Evolutionary conservation across 2,329 filamentous ascomycete genomes (phyloP), one percentile per base, ranked within the genome.

Genomic region (Ophiostoma fasciatum): DNA sequence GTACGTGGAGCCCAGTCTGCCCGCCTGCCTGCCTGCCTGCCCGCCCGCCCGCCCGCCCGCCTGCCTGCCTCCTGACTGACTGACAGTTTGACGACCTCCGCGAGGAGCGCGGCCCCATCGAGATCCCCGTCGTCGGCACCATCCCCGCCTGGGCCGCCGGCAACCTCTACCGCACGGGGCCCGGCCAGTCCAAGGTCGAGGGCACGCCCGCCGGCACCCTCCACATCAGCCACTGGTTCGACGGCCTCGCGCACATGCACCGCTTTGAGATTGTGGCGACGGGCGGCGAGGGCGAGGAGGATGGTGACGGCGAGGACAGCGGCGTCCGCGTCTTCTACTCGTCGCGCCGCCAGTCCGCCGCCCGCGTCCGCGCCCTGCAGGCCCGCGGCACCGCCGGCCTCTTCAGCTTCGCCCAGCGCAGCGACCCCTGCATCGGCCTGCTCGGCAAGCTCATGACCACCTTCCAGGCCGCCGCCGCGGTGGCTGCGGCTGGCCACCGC

Each of bases 191-290:
- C 51, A 66, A 67, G 26, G 57, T 84, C 4, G 62, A 74, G n/a
- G 52, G 58, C 29, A 74, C 71, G 1, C 55, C 68, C 3, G 62
- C 63, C 4, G 72, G 74, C n/a, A 69, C 63, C 0, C 75, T 76
- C 48, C 60, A 64, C 22, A 62, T 77, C 11, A 70, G 65, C 1
- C 82, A 90, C 52, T 90, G 82, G 82, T 90, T 90, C 46, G 83
- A 90, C 50, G 79, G 79, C 6, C 74, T 84, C 40, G 68, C 73
- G 4, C 71, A 81, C 37, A 63, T 73, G 1, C 80, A 88, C 56
- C 73, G 71, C 20, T 88, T 88, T 50, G 66, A 82, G 39, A 78
- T 88, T 22, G 48, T 72, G 4, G 51, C 65, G 0, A 43, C 10
- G 3, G 25, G 11, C 1, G 33, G 61, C 0, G 43, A 12, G 3